phyloP scores from a whole-genome alignment of 2,329 filamentous ascomycete species.

The Stylonectria norvegica region DNA sequence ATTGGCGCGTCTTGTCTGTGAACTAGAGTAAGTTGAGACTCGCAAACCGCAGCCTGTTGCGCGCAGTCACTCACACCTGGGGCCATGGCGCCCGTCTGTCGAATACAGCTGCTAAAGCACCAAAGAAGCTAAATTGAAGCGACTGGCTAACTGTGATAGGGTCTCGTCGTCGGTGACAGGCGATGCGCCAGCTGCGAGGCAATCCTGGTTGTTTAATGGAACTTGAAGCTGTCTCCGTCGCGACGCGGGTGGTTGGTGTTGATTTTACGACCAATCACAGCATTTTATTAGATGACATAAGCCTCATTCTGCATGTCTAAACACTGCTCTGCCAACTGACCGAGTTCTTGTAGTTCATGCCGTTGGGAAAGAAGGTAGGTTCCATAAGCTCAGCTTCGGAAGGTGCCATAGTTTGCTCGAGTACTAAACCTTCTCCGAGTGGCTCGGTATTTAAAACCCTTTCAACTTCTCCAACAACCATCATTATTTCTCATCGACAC shows the following conservation, averaged over 20 bases:
- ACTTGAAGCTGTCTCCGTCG: no score
- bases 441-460: no score
- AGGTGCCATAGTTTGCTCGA: no score
- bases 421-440: no score
- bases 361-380: no score
- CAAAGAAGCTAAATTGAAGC: not conserved
- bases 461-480: no score
- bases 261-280: slow-evolving; percentile 19
- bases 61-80: slow-evolving; percentile 35
- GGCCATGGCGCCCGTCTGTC: slow-evolving; percentile 33
- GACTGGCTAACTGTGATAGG: slow-evolving; percentile 4
- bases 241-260: slow-evolving; percentile 16
- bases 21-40: slow-evolving; percentile 18
- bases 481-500: no score
- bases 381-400: no score
- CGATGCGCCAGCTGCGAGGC: slow-evolving; percentile 9
- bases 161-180: slow-evolving; percentile 8
- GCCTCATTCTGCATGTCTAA: no score
- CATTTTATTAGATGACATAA: slow-evolving; percentile 26
- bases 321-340: no score
- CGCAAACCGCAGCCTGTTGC: slow-evolving; percentile 5
- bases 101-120: not conserved
- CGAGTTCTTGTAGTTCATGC: no score
- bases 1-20: slow-evolving; percentile 54
- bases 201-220: not conserved